Base-by-base conservation (phyloP, 23 red algal species). In the Rhodosorus marinus region DNA sequence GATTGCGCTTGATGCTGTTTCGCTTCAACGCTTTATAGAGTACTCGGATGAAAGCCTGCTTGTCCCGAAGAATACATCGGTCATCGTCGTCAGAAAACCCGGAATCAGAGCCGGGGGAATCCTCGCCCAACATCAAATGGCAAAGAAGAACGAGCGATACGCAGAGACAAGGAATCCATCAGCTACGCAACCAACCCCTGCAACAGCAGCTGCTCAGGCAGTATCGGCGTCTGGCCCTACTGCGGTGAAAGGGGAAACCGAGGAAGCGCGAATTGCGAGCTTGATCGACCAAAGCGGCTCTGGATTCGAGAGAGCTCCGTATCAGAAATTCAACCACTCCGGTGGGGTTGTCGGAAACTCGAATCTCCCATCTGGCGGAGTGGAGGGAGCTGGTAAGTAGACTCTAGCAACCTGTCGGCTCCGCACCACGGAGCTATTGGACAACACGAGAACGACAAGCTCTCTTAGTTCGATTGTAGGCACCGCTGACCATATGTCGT, bases 71-170 rank as follows among this genome's bases (percentile, higher is more conserved):
- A 98, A 98, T 55, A 67, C 79, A 30, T 98, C 78, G 14, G 78
- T 98, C 27, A 72, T 85, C 40, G 75, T 98, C 0, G 72, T 73
- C 42, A 74, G 90, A 28, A 72, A 86, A 49, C 90, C 90, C 20
- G 78, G 70, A 26, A 67, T 75, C 14, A 55, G 49, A 24, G 67
- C 72, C 23, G 85, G 85, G 17, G 79, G 90, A 15, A 73, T 98
- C 14, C 72, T 98, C 8, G 66, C 69, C 29, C 71, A 85, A 22
- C 69, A 78, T 8, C 62, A 60, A 53, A 80, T 85, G 72, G 90
- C 90, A 0, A 70, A 51, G 35, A 98, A 83, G 65, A 98, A 98
- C 60, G 90, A 98, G 59, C 69, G 90, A 14, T 98, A 78, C 46
- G 72, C 78, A 21, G 90, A 98, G 51, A 83, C 68, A 55, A 54